A percentile compares a stretch with the other conserved stretches of the same genome.
These are phyloP conservation scores for Balamuthia mandrillaris DNA, from an alignment of 208 protist species.

Conservation along the genomic window DNA sequence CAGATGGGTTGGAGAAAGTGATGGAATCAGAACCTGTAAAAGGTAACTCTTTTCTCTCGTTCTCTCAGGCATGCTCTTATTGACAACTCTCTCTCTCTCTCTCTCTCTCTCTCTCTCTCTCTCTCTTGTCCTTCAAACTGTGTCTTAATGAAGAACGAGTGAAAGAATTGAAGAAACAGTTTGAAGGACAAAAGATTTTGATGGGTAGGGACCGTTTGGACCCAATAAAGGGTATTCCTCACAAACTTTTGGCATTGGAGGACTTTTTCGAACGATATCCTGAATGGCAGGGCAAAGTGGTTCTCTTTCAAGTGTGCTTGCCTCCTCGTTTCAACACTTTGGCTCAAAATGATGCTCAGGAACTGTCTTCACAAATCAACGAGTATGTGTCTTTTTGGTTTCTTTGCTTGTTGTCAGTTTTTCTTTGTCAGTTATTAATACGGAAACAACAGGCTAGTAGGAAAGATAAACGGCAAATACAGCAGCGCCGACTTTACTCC, in stretches of 20 bases:
- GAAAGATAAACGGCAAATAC: constrained; percentile 78
- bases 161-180: constrained; percentile 49
- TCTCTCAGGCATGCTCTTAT: background rate
- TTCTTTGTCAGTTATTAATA: background rate
- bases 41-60: constrained; percentile 5
- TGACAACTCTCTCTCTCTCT: background rate
- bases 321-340: background rate
- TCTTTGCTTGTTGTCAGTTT: background rate
- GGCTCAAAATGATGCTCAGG: background rate
- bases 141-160: too few relatives aligned
- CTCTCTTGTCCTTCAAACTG: too few relatives aligned
- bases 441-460: constrained; percentile 67
- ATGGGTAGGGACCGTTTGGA: constrained; percentile 72
- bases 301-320: constrained; percentile 51
- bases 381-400: background rate
- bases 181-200: constrained; percentile 67
- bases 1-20: background rate
- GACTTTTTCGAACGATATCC: constrained; percentile 45
- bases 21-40: constrained; percentile 31
- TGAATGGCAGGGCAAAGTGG: constrained; percentile 41
- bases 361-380: constrained; percentile 26
- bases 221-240: constrained; percentile 71
- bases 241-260: constrained; percentile 66
- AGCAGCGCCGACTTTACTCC: constrained; percentile 63
- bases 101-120: too few relatives aligned